phyloP scores from a whole-genome alignment of 352 stramenopile species.

The Phytophthora hibernalis region DNA sequence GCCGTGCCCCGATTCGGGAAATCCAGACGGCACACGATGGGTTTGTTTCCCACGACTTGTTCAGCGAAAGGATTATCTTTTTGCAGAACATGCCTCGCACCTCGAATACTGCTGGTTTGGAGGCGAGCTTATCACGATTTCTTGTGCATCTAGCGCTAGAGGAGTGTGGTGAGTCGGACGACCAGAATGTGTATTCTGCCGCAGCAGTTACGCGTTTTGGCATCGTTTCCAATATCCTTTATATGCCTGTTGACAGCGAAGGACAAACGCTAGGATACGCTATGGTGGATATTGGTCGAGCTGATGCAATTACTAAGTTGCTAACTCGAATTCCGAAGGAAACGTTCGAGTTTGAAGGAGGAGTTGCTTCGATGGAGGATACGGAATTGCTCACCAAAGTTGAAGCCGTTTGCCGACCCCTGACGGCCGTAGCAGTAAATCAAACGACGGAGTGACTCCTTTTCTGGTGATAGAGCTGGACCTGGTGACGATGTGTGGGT shows the following conservation, averaged over 20 bases:
- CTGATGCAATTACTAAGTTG: conserved; percentile 68
- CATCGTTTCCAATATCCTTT: conserved; percentile 65
- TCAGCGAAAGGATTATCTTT: conserved; percentile 60
- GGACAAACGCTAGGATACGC: conserved; percentile 65
- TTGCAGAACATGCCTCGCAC: conserved; percentile 78
- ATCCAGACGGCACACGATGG: conserved; percentile 47
- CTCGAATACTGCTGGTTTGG: conserved; percentile 46
- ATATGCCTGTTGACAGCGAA: conserved; percentile 57
- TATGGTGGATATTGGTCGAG: conserved; percentile 70
- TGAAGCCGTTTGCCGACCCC: conserved; percentile 30
- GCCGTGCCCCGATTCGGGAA: conserved; percentile 65
- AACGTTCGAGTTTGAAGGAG: conserved; percentile 69
- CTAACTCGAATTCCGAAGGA: conserved; percentile 53
- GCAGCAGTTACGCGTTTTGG: conserved; percentile 68
- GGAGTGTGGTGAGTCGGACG: conserved; percentile 79
- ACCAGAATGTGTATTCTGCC: conserved; percentile 78
- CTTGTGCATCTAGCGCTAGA: conserved; percentile 72
- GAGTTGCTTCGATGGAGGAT: conserved; percentile 51
- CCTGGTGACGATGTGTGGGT: conserved; percentile 56
- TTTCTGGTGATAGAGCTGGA: conserved; percentile 14
- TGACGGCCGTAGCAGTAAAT: conserved; percentile 20
- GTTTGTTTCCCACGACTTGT: conserved; percentile 47
- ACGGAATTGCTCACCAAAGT: conserved; percentile 46
- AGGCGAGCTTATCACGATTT: conserved; percentile 56
- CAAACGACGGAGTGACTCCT: conserved; percentile 18